Conservation (phyloP, 2,329 filamentous ascomycete species). For the Diaporthe nobilis region DNA sequence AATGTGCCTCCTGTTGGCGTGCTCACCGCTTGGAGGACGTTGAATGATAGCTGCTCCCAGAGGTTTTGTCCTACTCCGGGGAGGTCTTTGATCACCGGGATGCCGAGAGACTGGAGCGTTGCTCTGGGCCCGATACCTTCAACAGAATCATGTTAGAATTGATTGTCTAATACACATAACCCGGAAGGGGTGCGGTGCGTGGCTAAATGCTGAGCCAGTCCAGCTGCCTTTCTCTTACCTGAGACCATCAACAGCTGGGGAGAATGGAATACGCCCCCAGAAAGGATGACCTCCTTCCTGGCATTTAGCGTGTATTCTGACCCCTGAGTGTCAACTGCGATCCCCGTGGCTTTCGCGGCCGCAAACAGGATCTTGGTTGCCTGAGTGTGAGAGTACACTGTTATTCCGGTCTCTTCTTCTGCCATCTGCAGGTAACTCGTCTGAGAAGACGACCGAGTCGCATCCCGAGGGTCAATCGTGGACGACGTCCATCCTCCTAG, state of each 20-base stretch:
- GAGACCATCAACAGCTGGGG: conserved; percentile 54
- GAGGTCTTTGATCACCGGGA: conserved; percentile 23
- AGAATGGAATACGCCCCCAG: conserved; percentile 50
- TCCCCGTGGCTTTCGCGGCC: not conserved
- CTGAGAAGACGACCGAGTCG: conserved; percentile 11
- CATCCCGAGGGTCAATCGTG: conserved; percentile 33
- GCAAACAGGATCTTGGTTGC: conserved; percentile 9
- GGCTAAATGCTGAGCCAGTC: too few relatives aligned
- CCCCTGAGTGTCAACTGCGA: not conserved
- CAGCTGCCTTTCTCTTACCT: not conserved
- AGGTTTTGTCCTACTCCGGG: conserved; percentile 39
- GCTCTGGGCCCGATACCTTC: not conserved
- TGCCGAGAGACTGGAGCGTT: conserved; percentile 34
- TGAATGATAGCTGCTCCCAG: conserved; percentile 17
- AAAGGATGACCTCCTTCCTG: conserved; percentile 12
- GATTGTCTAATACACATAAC: too few relatives aligned
- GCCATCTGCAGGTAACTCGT: conserved; percentile 41
- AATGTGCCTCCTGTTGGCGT: not conserved
- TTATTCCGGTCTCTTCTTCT: conserved; percentile 43
- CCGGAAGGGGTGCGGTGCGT: accelerated
- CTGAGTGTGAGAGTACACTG: conserved; percentile 29
- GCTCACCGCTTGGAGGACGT: not conserved
- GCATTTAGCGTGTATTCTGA: not conserved
- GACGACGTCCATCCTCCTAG: not conserved
- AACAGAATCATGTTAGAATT: not conserved